phyloP scores from a whole-genome alignment of 1,284 basidiomycete species.

The Irpex sp. region DNA sequence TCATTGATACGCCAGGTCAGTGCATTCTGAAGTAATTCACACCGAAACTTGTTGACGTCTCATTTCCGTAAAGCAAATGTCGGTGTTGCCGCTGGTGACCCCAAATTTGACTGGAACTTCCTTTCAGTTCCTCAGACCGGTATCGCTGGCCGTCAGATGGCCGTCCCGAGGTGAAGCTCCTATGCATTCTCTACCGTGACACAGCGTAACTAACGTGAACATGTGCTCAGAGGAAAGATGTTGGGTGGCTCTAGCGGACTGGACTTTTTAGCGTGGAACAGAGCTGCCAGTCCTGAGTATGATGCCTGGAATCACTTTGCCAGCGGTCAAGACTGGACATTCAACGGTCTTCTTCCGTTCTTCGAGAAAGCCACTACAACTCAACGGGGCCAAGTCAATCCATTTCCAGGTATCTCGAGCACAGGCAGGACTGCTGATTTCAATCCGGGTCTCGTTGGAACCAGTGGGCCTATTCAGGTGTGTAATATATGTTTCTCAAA shows the following conservation, averaged over 20 bases:
- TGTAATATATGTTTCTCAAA: neutral
- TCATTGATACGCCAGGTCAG: slow-evolving; percentile 3
- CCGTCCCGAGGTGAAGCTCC: neutral
- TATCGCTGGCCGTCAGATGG: neutral
- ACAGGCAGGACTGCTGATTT: slow-evolving; percentile 1
- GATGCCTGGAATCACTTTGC: slow-evolving; percentile 14
- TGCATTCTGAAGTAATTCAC: neutral
- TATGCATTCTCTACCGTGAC: neutral
- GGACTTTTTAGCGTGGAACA: slow-evolving; percentile 18
- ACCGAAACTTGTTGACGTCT: neutral
- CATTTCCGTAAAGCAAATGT: neutral
- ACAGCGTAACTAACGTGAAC: neutral
- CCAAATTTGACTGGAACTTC: slow-evolving; percentile 7
- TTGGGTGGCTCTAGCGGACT: slow-evolving; percentile 20
- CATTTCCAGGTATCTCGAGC: slow-evolving; percentile 4
- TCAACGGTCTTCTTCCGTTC: slow-evolving; percentile 15
- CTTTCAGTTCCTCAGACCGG: slow-evolving; percentile 1
- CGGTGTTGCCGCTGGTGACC: slow-evolving; percentile 1
- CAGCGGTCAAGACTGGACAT: slow-evolving; percentile 15
- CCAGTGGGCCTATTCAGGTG: slow-evolving; percentile 8
- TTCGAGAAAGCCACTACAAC: slow-evolving; percentile 15
- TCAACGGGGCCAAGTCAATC: neutral
- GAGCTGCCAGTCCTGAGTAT: slow-evolving; percentile 16
- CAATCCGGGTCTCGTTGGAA: slow-evolving; percentile 6
- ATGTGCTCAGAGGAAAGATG: slow-evolving; percentile 15